A percentile compares a stretch with the other conserved stretches of the same genome.
Conservation (phyloP, 371 early-diverging fungal genomes). For the Apophysomyces elegans region DNA sequence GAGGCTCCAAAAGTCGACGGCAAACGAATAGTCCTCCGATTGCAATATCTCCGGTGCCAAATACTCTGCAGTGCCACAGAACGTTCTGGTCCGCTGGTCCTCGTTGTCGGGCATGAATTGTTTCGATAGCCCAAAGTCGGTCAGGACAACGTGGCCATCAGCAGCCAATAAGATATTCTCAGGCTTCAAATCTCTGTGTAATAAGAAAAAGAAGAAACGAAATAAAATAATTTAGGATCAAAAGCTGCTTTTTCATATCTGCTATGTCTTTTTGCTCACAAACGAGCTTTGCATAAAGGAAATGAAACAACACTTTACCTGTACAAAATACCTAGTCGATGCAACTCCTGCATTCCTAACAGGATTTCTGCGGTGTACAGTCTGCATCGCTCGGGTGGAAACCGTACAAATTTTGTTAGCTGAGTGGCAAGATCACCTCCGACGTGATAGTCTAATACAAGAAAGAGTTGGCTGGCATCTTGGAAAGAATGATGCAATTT, state of each 20-base stretch:
- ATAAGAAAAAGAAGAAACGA: constrained; percentile 14
- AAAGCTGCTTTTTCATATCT: no score
- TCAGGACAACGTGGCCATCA: constrained; percentile 75
- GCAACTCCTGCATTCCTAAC: constrained; percentile 86
- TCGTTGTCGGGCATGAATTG: constrained; percentile 39
- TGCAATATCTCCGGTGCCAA: constrained; percentile 90
- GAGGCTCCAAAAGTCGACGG: constrained; percentile 97
- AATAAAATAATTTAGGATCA: background rate
- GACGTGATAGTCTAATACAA: constrained; percentile 94
- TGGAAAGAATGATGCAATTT: constrained; percentile 92
- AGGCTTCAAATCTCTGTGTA: constrained; percentile 65
- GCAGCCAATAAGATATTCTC: constrained; percentile 69
- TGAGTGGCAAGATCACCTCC: constrained; percentile 97
- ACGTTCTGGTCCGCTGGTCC: constrained; percentile 79
- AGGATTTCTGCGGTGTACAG: constrained; percentile 89
- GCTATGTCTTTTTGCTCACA: no score
- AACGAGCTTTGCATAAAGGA: background rate
- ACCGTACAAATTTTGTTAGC: constrained; percentile 50
- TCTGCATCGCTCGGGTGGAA: constrained; percentile 47
- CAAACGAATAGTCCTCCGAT: constrained; percentile 80
- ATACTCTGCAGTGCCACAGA: constrained; percentile 96
- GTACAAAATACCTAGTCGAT: constrained; percentile 88
- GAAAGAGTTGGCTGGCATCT: constrained; percentile 85
- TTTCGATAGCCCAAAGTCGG: constrained; percentile 78
- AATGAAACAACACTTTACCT: constrained; percentile 36